Evolutionary conservation across 2,329 filamentous ascomycete species (phyloP).

Genomic region (Cytospora piceicola): DNA sequence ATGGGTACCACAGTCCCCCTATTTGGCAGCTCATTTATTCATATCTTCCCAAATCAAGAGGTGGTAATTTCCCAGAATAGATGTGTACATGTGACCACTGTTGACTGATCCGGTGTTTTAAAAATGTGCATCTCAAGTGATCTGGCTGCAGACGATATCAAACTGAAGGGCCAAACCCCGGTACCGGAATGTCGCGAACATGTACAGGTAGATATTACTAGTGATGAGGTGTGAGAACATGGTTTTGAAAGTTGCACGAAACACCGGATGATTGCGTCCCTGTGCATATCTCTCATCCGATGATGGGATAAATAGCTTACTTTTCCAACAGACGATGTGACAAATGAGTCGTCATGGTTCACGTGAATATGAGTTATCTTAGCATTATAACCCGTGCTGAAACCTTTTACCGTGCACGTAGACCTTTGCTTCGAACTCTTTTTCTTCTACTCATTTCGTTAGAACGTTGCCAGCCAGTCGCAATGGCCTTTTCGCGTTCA

Average conservation of each 20-base stretch:
- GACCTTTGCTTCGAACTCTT: no score
- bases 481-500: no score
- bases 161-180: neutral
- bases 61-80: neutral
- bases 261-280: neutral
- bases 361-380: neutral
- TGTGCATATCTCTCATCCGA: neutral
- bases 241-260: neutral
- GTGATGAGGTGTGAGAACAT: neutral
- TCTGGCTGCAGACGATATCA: neutral
- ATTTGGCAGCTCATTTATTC: neutral
- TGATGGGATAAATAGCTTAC: neutral
- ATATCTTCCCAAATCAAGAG: neutral
- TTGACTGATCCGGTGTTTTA: neutral
- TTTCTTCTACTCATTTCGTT: no score
- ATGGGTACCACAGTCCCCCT: neutral
- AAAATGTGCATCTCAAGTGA: neutral
- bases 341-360: neutral
- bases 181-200: no score
- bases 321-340: neutral
- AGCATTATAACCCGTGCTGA: no score
- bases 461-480: no score
- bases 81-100: neutral
- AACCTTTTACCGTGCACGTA: no score
- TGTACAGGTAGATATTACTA: neutral